Evolutionary conservation across 768 basidiomycete genomes (phyloP), one percentile per base, ranked within the genome.

Genomic region (Pulveroboletus frians): DNA sequence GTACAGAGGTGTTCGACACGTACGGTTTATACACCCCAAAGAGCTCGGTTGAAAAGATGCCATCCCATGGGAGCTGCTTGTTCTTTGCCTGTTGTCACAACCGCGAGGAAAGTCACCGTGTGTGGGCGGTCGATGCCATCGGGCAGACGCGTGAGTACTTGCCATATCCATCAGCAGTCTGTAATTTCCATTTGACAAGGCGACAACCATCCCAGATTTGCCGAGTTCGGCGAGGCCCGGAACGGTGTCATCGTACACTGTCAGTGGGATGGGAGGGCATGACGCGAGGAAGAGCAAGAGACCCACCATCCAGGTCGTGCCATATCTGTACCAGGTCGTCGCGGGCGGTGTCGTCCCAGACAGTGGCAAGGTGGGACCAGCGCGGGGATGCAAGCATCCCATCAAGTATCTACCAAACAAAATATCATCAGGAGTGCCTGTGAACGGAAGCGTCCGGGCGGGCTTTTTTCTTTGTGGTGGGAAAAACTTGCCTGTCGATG

Each of bases 21-120:
- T 38, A 85, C 84, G 84, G 81, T 59, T 87, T 86, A 70, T 77
- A 85, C 0, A 76, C 75, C 9, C 71, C 69, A 42, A 85, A 80
- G 15, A 85, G 65, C 47, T 83, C 81, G 1, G 76, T 68, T 1
- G 83, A 83, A 47, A 87, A 74, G 18, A 86, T 65, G 1, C 72
- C 70, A 49, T 85, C 83, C 83, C 81, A 85, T 0, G 83, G 83
- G 4, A 85, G 66, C 15, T 74, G 69, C 3, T 80, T 77, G 47
- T 77, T 65, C 63, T 80, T 85, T 1, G 84, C 82, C 83, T 84
- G 27, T 36, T 1, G 13, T 17, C 11, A 18, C 5, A 14, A 32
- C 23, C 23, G 31, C 31, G 31, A 14, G 32, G 10, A 13, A 4
- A 13, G 30, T 30, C 30, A 30, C 30, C 30, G 30, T 26, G 29